phyloP scores from a whole-genome alignment of 1,284 basidiomycete species.

The Mycena sp. region DNA sequence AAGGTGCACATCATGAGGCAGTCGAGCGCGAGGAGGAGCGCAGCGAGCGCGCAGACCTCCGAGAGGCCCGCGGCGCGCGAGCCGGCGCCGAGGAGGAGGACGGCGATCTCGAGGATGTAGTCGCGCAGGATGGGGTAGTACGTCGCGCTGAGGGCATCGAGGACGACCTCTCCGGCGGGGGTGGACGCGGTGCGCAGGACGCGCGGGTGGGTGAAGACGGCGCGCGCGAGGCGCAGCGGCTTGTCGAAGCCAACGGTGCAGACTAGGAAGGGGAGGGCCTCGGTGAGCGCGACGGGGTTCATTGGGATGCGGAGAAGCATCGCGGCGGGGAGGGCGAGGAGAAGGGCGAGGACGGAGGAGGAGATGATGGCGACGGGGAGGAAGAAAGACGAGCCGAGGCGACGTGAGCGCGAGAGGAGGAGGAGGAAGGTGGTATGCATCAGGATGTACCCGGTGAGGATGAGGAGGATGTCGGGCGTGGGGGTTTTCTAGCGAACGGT shows the following conservation, averaged over 20 bases:
- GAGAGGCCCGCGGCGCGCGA: constrained; percentile 90
- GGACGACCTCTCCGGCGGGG: constrained; percentile 59
- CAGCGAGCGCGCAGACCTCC: constrained; percentile 96
- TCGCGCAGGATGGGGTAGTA: constrained; percentile 91
- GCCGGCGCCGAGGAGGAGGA: constrained; percentile 88
- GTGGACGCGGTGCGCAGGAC: constrained; percentile 36
- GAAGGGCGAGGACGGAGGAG: constrained; percentile 88
- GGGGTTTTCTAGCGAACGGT: constrained; percentile 78
- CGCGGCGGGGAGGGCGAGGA: constrained; percentile 88
- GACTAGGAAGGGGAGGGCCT: constrained; percentile 97
- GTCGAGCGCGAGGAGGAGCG: constrained; percentile 86
- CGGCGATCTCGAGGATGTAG: constrained; percentile 92
- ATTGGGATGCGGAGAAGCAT: constrained; percentile 87
- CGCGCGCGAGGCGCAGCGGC: constrained; percentile 90
- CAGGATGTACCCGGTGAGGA: constrained; percentile 93
- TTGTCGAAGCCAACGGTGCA: constrained; percentile 99
- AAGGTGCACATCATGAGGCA: constrained; percentile 93
- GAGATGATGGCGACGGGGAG: constrained; percentile 87
- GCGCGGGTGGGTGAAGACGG: constrained; percentile 89
- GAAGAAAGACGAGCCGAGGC: constrained; percentile 91
- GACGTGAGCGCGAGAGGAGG: constrained; percentile 87
- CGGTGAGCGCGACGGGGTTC: constrained; percentile 92
- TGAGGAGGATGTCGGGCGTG: constrained; percentile 94
- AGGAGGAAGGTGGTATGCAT: constrained; percentile 98
- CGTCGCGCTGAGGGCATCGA: constrained; percentile 82